Evolutionary conservation across 2,329 filamentous ascomycete species (phyloP).

Genomic region (Triangularia verruculosa): DNA sequence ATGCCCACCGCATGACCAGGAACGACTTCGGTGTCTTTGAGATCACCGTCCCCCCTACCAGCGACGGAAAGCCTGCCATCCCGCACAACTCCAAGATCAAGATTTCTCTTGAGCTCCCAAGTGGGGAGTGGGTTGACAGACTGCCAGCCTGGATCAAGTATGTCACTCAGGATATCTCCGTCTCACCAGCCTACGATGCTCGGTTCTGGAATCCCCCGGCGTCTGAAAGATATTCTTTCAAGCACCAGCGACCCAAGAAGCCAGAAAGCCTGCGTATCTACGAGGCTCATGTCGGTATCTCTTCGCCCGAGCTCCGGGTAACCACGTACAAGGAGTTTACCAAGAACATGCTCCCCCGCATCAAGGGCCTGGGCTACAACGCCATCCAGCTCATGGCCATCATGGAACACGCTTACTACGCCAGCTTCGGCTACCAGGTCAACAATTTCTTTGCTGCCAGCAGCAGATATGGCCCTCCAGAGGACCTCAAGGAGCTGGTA

Average conservation of each 20-base stretch:
- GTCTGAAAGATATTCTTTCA: conserved; percentile 75
- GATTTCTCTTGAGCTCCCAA: conserved; percentile 80
- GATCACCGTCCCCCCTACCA: conserved; percentile 67
- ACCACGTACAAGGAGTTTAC: conserved; percentile 98
- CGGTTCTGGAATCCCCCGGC: conserved; percentile 93
- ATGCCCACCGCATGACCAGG: conserved; percentile 83
- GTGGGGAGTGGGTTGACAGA: conserved; percentile 78
- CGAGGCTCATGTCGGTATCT: conserved; percentile 98
- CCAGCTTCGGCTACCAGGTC: conserved; percentile 97
- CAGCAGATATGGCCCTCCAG: conserved; percentile 88
- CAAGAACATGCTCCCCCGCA: conserved; percentile 83
- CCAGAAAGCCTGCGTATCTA: conserved; percentile 87
- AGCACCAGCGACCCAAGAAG: conserved; percentile 77
- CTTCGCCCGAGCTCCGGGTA: conserved; percentile 82
- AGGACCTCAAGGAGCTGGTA: conserved; percentile 94
- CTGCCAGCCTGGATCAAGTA: conserved; percentile 96
- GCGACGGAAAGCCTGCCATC: conserved; percentile 72
- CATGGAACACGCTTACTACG: conserved; percentile 99
- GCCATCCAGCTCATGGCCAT: conserved; percentile 98
- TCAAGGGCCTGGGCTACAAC: conserved; percentile 89
- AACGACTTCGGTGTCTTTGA: conserved; percentile 85
- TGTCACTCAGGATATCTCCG: conserved; percentile 85
- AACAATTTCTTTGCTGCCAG: conserved; percentile 99
- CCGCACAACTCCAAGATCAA: conserved; percentile 95
- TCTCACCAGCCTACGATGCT: conserved; percentile 91